Percentiles rank a stretch among this genome's conserved stretches.
phyloP scores from a whole-genome alignment of 768 basidiomycete species.

The Termitomyces sp. region DNA sequence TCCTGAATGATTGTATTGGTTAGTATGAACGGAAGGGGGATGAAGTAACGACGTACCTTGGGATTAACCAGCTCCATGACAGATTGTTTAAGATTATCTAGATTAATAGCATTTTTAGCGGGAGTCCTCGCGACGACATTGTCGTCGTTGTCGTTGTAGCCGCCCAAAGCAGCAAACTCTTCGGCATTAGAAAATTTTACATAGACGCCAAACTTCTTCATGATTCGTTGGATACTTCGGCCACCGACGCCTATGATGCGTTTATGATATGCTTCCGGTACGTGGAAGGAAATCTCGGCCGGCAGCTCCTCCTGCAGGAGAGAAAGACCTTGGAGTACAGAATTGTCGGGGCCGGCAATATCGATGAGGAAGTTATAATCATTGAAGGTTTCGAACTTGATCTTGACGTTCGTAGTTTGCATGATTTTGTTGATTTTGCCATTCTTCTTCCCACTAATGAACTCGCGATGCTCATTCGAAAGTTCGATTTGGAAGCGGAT shows the following conservation, averaged over 20 bases:
- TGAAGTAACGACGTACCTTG: constrained; percentile 54
- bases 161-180: constrained; percentile 91
- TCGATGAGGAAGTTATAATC: constrained; percentile 95
- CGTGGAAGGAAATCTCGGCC: constrained; percentile 97
- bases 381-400: constrained; percentile 98
- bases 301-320: constrained; percentile 97
- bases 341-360: constrained; percentile 79
- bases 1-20: constrained; percentile 49
- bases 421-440: constrained; percentile 99
- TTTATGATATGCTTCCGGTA: constrained; percentile 97
- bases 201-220: constrained; percentile 99
- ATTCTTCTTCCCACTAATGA: constrained; percentile 99
- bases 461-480: constrained; percentile 96
- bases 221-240: constrained; percentile 96
- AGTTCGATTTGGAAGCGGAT: constrained; percentile 98
- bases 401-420: constrained; percentile 95
- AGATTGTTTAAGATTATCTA: constrained; percentile 92
- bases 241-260: constrained; percentile 98
- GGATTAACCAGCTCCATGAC: constrained; percentile 98
- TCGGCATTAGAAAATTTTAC: constrained; percentile 99
- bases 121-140: constrained; percentile 98
- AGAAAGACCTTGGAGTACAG: constrained; percentile 82
- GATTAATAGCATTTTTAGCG: constrained; percentile 92
- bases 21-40: neutral
- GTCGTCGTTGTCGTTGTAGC: constrained; percentile 96